These are phyloP conservation scores for Coniochaeta hoffmannii DNA, from an alignment of 2,329 filamentous ascomycete genomes.

Conservation along the genomic window DNA sequence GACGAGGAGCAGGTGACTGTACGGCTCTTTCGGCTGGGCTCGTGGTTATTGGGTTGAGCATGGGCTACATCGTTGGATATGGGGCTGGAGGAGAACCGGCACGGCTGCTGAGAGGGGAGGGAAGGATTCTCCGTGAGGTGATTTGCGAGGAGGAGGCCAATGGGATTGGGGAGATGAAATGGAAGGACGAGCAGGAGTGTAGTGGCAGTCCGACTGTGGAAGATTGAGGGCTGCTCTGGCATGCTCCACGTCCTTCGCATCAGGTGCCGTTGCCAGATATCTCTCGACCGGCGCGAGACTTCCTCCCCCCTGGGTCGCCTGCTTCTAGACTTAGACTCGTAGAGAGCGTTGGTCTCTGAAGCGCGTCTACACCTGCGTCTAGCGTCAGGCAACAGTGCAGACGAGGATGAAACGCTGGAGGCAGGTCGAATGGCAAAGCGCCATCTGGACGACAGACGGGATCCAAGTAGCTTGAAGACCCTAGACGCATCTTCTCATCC, in stretches of 20 bases:
- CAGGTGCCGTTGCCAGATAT: too few relatives aligned
- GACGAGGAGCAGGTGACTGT: background rate
- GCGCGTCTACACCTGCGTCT: background rate
- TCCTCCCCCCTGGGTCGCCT: too few relatives aligned
- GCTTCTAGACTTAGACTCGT: too few relatives aligned
- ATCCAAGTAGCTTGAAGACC: background rate
- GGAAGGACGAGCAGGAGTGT: too few relatives aligned
- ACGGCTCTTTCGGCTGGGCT: background rate
- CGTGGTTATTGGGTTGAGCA: too few relatives aligned
- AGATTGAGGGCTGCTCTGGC: too few relatives aligned
- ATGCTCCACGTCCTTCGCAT: too few relatives aligned
- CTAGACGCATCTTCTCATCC: background rate
- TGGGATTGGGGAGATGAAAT: background rate
- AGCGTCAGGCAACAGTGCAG: constrained; percentile 3
- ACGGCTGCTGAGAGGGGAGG: background rate
- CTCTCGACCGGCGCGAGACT: too few relatives aligned
- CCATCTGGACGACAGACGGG: background rate
- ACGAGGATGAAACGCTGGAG: background rate
- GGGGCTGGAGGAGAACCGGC: background rate
- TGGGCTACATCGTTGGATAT: background rate
- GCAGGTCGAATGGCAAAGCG: background rate
- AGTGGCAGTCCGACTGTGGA: background rate
- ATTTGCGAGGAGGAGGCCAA: background rate
- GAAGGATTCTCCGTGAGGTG: background rate
- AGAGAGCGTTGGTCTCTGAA: background rate